These are phyloP conservation scores for Pyronema domesticum DNA, from an alignment of 495 filamentous ascomycete genomes.

Conservation along the genomic window DNA sequence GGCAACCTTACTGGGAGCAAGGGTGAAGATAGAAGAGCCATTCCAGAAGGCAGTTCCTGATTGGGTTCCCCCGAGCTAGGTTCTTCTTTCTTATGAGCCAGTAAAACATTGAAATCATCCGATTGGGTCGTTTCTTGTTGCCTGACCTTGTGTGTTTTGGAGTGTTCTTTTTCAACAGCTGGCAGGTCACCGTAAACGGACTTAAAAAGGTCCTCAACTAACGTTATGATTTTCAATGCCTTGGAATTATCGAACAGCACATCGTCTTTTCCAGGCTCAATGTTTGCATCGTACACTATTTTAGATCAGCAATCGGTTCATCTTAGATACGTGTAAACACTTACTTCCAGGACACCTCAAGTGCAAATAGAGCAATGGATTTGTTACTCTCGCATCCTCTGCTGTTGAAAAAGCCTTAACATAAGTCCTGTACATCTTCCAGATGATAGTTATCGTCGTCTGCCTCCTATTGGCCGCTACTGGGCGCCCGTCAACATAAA, in stretches of 20 bases:
- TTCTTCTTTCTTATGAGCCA: slow-evolving; percentile 20
- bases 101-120: slow-evolving; percentile 22
- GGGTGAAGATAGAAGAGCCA: too few species aligned
- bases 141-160: slow-evolving; percentile 2
- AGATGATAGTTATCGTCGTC: slow-evolving; percentile 43
- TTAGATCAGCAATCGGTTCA: neutral
- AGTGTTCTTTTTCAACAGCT: neutral
- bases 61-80: neutral
- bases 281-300: slow-evolving; percentile 57
- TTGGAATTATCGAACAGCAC: slow-evolving; percentile 55
- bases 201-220: slow-evolving; percentile 39
- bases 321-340: neutral
- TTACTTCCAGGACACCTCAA: slow-evolving; percentile 49
- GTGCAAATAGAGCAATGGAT: slow-evolving; percentile 59
- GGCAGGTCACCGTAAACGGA: slow-evolving; percentile 36
- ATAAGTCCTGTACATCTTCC: slow-evolving; percentile 40
- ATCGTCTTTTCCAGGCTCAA: slow-evolving; percentile 84
- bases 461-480: slow-evolving; percentile 43
- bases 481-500: slow-evolving; percentile 66
- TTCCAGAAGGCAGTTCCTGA: neutral
- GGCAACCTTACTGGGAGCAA: too few species aligned
- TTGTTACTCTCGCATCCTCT: slow-evolving; percentile 19
- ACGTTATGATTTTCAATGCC: slow-evolving; percentile 27
- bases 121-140: neutral
- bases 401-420: slow-evolving; percentile 28